These are phyloP conservation scores for Vicia faba DNA, from an alignment of 306 rosid species.

Conservation along the genomic window DNA sequence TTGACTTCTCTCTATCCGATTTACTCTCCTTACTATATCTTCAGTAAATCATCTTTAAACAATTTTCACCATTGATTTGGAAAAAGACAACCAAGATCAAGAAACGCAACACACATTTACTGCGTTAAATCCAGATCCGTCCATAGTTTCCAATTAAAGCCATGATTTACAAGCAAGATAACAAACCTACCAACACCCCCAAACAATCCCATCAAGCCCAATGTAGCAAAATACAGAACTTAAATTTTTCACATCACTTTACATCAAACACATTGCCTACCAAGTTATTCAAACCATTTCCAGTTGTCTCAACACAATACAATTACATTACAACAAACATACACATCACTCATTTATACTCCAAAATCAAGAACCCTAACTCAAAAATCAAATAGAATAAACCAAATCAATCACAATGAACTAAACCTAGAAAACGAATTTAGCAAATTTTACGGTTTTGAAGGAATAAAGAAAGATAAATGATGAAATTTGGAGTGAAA, in stretches of 20 bases:
- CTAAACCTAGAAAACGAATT: background rate
- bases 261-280: background rate
- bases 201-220: background rate
- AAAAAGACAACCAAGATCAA: background rate
- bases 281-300: background rate
- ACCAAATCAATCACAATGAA: background rate
- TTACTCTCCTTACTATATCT: background rate
- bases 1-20: too few relatives aligned
- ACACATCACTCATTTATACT: background rate
- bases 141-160: background rate
- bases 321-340: conserved; percentile 16
- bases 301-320: background rate
- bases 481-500: too few relatives aligned
- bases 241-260: background rate
- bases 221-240: too few relatives aligned
- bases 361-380: background rate
- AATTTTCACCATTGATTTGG: background rate
- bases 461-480: too few relatives aligned
- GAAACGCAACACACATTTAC: background rate
- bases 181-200: background rate
- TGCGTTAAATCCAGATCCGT: background rate
- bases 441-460: too few relatives aligned
- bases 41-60: background rate
- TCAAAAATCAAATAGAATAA: too few relatives aligned
- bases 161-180: background rate